phyloP scores from a whole-genome alignment of 192 early-diverging fungal genomes.

The Chytriomyces hyalinus region DNA sequence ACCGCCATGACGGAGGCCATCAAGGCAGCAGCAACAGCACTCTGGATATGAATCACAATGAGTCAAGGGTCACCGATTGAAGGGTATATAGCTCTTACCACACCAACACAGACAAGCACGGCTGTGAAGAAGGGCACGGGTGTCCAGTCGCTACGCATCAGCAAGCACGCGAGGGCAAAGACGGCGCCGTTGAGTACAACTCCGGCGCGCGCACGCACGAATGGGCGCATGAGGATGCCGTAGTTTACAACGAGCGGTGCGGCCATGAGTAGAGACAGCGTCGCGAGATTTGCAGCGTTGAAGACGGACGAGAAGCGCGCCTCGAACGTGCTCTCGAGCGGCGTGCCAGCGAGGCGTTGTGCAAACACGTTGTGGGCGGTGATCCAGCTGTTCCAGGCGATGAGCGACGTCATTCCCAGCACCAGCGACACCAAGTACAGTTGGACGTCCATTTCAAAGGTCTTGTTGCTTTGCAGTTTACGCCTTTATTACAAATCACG shows the following conservation, averaged over 20 bases:
- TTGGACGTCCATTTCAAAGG: too few species aligned
- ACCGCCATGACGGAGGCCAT: not conserved
- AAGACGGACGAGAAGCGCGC: not conserved
- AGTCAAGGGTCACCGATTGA: not conserved
- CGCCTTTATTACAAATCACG: too few species aligned
- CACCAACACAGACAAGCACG: not conserved
- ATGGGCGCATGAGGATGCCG: too few species aligned
- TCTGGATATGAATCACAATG: not conserved
- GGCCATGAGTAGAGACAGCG: not conserved
- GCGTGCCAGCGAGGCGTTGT: not conserved
- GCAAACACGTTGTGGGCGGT: not conserved
- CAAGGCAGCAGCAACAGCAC: not conserved
- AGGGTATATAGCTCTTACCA: not conserved
- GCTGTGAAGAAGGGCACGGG: not conserved
- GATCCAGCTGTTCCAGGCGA: constrained; percentile 24
- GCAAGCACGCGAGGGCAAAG: not conserved
- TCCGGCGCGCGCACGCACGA: not conserved
- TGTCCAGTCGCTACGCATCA: not conserved
- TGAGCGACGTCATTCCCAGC: constrained; percentile 4
- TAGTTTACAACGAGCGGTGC: not conserved
- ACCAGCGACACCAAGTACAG: not conserved
- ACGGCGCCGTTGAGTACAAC: not conserved
- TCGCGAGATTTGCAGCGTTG: not conserved
- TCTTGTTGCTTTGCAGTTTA: too few species aligned
- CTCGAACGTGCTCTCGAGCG: not conserved